These are phyloP conservation scores for Naganishia friedmannii DNA, from an alignment of 768 basidiomycete species.

Conservation along the genomic window DNA sequence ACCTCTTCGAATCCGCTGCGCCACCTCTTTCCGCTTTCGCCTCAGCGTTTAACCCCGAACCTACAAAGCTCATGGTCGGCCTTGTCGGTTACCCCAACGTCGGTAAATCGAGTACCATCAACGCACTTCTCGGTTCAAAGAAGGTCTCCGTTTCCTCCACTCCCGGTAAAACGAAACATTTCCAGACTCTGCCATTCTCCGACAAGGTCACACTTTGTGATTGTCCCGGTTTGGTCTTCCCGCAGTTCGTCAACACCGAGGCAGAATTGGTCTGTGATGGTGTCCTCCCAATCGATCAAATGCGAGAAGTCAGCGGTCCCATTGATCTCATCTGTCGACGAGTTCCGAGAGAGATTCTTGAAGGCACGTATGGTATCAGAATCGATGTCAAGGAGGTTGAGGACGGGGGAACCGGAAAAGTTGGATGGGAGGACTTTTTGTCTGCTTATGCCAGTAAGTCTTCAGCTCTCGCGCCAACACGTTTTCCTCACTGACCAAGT, in stretches of 20 bases:
- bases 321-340: conserved; percentile 71
- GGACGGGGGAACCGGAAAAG: conserved; percentile 76
- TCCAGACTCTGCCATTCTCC: conserved; percentile 95
- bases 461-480: background rate
- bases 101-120: conserved; percentile 98
- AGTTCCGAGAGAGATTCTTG: conserved; percentile 77
- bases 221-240: conserved; percentile 97
- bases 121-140: conserved; percentile 92
- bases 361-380: conserved; percentile 79
- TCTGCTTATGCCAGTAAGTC: conserved; percentile 86
- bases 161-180: conserved; percentile 98
- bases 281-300: conserved; percentile 93
- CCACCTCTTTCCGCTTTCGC: conserved; percentile 47
- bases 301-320: conserved; percentile 88
- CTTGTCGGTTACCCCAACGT: conserved; percentile 99
- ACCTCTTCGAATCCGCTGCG: conserved; percentile 60
- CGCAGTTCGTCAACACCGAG: conserved; percentile 94
- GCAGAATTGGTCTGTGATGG: conserved; percentile 96
- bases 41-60: conserved; percentile 40
- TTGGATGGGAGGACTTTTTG: conserved; percentile 69
- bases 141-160: conserved; percentile 98
- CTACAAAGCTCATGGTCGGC: conserved; percentile 48
- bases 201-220: conserved; percentile 84
- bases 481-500: background rate
- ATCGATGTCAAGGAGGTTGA: conserved; percentile 66